Evolutionary conservation across 805 yeast genomes (phyloP), one percentile per base, ranked within the genome.

Genomic region (Jamesozyma lodderae): DNA sequence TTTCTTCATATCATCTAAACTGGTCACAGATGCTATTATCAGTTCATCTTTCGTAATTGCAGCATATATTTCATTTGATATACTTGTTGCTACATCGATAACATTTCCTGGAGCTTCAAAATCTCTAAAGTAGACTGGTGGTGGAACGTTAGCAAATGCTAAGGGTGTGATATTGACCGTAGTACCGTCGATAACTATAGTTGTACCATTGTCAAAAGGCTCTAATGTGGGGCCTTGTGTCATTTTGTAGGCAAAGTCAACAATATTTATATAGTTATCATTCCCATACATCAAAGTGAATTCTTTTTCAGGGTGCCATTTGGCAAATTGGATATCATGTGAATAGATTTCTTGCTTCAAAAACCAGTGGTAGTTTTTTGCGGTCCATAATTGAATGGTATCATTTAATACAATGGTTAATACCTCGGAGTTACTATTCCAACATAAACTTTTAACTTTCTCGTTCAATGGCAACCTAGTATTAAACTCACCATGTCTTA

Each of bases 361-460:
- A 60, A 83, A 87, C 98, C 98, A 92, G 55, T 88, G 94, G 60
- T 88, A 92, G 60, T 92, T 92, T 55, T 84, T 87, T 3, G 83
- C 69, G 1, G 94, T 79, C 96, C 96, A 92, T 18, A 92, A 60
- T 55, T 82, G 94, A n/a, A 92, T 70, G 13, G 74, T 64, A 48
- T 77, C 70, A 2, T 60, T 44, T 21, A 82, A 66, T 29, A 73
- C 78, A 10, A 92, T 63, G 4, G 95, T 84, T 38, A 92, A 65
- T 1, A 83, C 68, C 47, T 87, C 94, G 38, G 88, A 78, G 48
- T 79, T 79, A 27, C 77, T 68, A 37, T 90, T 85, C 97, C 97
- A 92, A 29, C 72, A 69, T 15, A 92, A 41, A 31, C 68, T 67
- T 7, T 60, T 45, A 17, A 88, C 67, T 7, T 58, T 57, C 24